Base-by-base conservation (phyloP, 2,329 filamentous ascomycete species). In the Xylariales sp. region DNA sequence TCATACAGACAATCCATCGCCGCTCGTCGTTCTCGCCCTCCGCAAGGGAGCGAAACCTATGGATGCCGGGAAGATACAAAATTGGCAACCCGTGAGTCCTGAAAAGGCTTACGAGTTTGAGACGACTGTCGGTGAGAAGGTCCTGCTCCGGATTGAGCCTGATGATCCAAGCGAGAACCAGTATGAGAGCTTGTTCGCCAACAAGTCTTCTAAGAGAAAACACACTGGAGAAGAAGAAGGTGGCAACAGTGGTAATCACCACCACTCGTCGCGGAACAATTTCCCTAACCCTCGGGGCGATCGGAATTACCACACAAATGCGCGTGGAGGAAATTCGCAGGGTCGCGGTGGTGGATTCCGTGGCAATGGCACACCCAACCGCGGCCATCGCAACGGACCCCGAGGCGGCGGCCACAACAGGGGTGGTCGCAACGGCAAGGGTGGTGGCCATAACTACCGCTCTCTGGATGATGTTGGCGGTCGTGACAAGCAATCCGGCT, bases 41-140 rank as follows among this genome's bases (percentile, higher is more conserved):
- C 77, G 83, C 27, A 85, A 84, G 55, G 82, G 83, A 12, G 80
- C 83, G 4, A 81, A 83, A 27, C 87, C 88, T 1, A 77, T 83
- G 38, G 90, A 96, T 52, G 90, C 88, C 13, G 76, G 74, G 39
- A 83, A 81, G 53, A 96, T 97, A 41, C 78, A 81, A 38, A 82
- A 85, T 46, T 97, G 91, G 93, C 78, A 86, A 45, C 80, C 87
- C 5, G 72, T 95, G 4, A 65, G 83, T 1, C 67, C 76, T 5
- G 81, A 88, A 6, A 78, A 85, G 52, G 73, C 80, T 0, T 80
- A 90, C 53, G 73, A 80, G 5, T 89, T 97, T 52, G 87, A 94
- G 45, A 89, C 85, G 1, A 80, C 78, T 0, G 87, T 97, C 2
- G 85, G 85, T 14, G 90, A 97, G 63, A 95, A 94, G 65, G 78